Evolutionary conservation across 176 grass and related monocot genomes (phyloP).

Genomic region (Hsuehochloa calcarea): DNA sequence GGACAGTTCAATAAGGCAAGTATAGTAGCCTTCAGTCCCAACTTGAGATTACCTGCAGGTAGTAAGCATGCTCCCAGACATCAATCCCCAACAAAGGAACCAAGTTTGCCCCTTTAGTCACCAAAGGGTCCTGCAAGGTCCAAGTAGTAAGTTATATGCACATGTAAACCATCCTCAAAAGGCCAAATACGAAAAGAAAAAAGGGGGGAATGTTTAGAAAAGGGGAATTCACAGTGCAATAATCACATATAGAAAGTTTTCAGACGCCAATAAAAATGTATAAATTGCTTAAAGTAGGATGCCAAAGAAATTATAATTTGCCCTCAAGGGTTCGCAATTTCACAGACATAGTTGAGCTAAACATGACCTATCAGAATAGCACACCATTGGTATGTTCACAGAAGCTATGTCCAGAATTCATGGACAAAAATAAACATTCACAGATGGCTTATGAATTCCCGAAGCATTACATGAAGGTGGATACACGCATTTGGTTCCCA

Average conservation of each 20-base stretch:
- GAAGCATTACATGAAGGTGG: not conserved
- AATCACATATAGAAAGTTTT: not conserved
- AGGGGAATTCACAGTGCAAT: not conserved
- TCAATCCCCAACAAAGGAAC: slow-evolving; percentile 90
- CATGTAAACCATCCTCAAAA: not conserved
- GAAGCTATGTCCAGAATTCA: not conserved
- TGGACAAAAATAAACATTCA: not conserved
- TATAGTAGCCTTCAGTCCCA: not conserved
- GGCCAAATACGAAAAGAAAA: not conserved
- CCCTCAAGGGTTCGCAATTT: not conserved
- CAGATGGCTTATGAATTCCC: not conserved
- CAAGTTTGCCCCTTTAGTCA: slow-evolving; percentile 86
- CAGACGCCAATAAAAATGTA: not conserved
- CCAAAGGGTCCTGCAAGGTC: slow-evolving; percentile 66
- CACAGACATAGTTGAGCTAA: not conserved
- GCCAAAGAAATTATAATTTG: not conserved
- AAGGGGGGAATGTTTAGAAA: not conserved
- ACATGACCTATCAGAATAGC: not conserved
- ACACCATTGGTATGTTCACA: not conserved
- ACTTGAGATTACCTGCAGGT: slow-evolving; percentile 77
- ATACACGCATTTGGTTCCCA: not conserved
- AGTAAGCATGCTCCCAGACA: slow-evolving; percentile 99
- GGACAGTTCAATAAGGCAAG: not conserved
- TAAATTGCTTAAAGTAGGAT: not conserved
- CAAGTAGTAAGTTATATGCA: slow-evolving; percentile 24